Conservation (phyloP, 768 basidiomycete species). For the Porpolomopsis calyptriformis region DNA sequence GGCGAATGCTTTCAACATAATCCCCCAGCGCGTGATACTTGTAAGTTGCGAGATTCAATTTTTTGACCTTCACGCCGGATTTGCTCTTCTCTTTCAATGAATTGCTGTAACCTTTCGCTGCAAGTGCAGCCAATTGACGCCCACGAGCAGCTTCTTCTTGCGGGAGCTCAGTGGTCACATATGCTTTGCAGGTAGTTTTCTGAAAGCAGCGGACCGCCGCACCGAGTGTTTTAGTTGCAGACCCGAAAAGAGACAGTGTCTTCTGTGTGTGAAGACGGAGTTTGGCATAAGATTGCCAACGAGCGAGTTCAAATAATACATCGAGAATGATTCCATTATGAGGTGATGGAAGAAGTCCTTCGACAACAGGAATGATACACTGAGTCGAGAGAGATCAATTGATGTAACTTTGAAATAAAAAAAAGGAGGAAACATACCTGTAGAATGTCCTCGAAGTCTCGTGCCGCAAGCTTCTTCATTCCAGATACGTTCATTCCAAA, state of each 20-base stretch:
- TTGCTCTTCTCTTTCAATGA: not conserved
- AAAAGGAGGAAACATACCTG: conserved; percentile 15
- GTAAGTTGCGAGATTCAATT: conserved; percentile 23
- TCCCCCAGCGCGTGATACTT: conserved; percentile 32
- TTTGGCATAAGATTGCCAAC: conserved; percentile 33
- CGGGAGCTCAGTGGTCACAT: conserved; percentile 26
- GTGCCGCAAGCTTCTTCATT: conserved; percentile 15
- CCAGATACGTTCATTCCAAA: conserved; percentile 17
- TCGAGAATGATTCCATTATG: conserved; percentile 21
- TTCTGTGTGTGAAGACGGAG: conserved; percentile 28
- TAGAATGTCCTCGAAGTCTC: conserved; percentile 23
- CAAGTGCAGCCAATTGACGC: conserved; percentile 10
- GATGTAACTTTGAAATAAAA: not conserved
- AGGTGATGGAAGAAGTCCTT: conserved; percentile 22
- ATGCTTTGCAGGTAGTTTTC: conserved; percentile 15
- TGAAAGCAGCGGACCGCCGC: conserved; percentile 20
- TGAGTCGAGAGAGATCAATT: conserved; percentile 7
- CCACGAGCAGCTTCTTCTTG: conserved; percentile 24
- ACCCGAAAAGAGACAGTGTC: conserved; percentile 19
- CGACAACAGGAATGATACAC: conserved; percentile 28
- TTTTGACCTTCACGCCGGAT: conserved; percentile 8
- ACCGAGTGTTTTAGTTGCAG: conserved; percentile 17
- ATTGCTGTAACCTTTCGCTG: not conserved
- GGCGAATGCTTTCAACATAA: conserved; percentile 20
- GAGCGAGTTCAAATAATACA: conserved; percentile 22